A percentile compares a stretch with the other conserved stretches of the same genome.
Evolutionary conservation across 2,329 filamentous ascomycete genomes (phyloP).

Genomic region (Amesomyces nigricolor): DNA sequence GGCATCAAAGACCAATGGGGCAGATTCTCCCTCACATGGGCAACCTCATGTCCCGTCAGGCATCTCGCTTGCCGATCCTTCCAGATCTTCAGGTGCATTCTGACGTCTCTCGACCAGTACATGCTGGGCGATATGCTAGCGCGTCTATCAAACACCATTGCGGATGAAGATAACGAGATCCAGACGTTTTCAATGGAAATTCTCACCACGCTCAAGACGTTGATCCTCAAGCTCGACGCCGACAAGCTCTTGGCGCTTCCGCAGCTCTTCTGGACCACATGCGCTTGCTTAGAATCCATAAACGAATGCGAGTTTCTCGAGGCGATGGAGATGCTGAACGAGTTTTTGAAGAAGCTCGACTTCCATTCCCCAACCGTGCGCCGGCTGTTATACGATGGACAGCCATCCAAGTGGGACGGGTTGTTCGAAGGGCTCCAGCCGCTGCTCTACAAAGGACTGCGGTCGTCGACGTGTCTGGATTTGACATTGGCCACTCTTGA

Average conservation of each 20-base stretch:
- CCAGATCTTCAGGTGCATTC: constrained; percentile 91
- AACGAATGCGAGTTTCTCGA: constrained; percentile 94
- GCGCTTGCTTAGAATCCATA: constrained; percentile 92
- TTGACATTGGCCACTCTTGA: constrained; percentile 73
- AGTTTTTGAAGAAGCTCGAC: constrained; percentile 78
- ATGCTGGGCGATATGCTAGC: constrained; percentile 98
- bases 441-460: constrained; percentile 83
- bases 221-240: constrained; percentile 78
- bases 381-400: constrained; percentile 66
- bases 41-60: constrained; percentile 89
- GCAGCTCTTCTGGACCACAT: constrained; percentile 96
- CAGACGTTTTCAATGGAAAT: constrained; percentile 98
- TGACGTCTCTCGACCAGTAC: constrained; percentile 80
- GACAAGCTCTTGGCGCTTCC: constrained; percentile 82
- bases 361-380: constrained; percentile 65
- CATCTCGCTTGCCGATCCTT: constrained; percentile 96
- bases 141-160: constrained; percentile 90
- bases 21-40: constrained; percentile 86
- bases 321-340: constrained; percentile 84
- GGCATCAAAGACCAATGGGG: constrained; percentile 89
- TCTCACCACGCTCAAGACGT: constrained; percentile 83
- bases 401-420: constrained; percentile 84
- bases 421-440: constrained; percentile 80
- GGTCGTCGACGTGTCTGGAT: constrained; percentile 77
- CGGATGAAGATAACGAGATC: constrained; percentile 89